Evolutionary conservation across 2,329 filamentous ascomycete species (phyloP).

Genomic region (Talaromyces sp.): DNA sequence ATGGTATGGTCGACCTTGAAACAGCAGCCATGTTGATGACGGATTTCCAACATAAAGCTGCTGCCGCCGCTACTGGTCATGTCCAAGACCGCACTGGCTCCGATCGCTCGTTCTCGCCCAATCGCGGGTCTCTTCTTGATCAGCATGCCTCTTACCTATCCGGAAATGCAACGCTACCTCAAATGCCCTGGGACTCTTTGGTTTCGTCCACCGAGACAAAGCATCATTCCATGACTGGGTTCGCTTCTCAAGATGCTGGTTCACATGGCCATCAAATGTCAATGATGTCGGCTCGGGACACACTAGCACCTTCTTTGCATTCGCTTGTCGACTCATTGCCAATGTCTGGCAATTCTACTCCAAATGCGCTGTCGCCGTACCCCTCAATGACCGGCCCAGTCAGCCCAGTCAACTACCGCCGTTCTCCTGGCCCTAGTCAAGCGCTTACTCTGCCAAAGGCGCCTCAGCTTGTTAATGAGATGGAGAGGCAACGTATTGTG

Average conservation of each 20-base stretch:
- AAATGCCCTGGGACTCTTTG: slow-evolving; percentile 89
- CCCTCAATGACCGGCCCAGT: slow-evolving; percentile 62
- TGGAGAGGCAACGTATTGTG: slow-evolving; percentile 77
- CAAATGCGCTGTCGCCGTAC: slow-evolving; percentile 68
- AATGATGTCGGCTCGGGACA: slow-evolving; percentile 57
- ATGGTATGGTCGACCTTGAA: slow-evolving; percentile 91
- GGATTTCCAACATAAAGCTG: slow-evolving; percentile 94
- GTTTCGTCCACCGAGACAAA: slow-evolving; percentile 70
- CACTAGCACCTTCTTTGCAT: slow-evolving; percentile 60
- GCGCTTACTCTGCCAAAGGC: slow-evolving; percentile 61
- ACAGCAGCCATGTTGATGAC: slow-evolving; percentile 98
- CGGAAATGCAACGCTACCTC: slow-evolving; percentile 73
- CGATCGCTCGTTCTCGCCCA: slow-evolving; percentile 66
- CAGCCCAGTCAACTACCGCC: slow-evolving; percentile 63
- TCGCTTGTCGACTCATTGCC: slow-evolving; percentile 69
- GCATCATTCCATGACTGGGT: slow-evolving; percentile 66
- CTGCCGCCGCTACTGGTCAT: slow-evolving; percentile 53
- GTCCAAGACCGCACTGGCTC: slow-evolving; percentile 43
- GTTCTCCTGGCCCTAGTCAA: slow-evolving; percentile 64
- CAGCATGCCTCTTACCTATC: slow-evolving; percentile 70
- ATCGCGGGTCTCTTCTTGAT: slow-evolving; percentile 68
- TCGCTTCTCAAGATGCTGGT: slow-evolving; percentile 60
- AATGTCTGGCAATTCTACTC: slow-evolving; percentile 63
- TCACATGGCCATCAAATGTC: slow-evolving; percentile 59
- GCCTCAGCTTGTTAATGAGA: slow-evolving; percentile 76